Conservation (phyloP, 768 basidiomycete genomes). For the Agaricus subrufescens region DNA sequence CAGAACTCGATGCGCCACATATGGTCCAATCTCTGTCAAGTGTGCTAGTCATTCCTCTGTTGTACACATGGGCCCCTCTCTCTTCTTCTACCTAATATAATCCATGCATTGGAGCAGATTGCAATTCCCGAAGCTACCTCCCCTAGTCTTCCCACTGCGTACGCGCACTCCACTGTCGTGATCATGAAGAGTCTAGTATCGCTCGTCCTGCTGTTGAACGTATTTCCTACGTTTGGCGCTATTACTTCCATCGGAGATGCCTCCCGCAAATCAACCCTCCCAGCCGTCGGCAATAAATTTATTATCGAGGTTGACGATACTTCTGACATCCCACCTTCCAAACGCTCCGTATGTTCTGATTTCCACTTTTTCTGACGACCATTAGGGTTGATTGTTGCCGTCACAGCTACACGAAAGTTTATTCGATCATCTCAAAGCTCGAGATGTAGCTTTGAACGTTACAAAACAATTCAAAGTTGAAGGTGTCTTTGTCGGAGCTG, state of each 20-base stretch:
- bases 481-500: conserved; percentile 56
- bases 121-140: no score
- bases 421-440: conserved; percentile 42
- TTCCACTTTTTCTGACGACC: background rate
- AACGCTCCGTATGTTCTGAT: conserved; percentile 26
- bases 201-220: conserved; percentile 23
- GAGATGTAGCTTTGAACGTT: conserved; percentile 40
- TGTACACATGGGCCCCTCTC: no score
- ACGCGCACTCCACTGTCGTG: background rate
- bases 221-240: conserved; percentile 22
- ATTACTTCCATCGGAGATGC: conserved; percentile 29
- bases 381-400: no score
- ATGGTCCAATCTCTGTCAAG: no score
- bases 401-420: conserved; percentile 39
- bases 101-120: no score
- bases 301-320: conserved; percentile 50
- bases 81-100: no score
- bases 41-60: no score
- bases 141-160: no score
- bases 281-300: conserved; percentile 44
- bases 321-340: conserved; percentile 31
- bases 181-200: conserved; percentile 30
- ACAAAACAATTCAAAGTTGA: conserved; percentile 47
- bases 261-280: conserved; percentile 30
- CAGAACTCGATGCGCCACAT: no score